Percentiles rank a stretch among this genome's conserved stretches.
Evolutionary conservation across 2,329 filamentous ascomycete genomes (phyloP).

Genomic region (Sclerotinia trifoliorum): DNA sequence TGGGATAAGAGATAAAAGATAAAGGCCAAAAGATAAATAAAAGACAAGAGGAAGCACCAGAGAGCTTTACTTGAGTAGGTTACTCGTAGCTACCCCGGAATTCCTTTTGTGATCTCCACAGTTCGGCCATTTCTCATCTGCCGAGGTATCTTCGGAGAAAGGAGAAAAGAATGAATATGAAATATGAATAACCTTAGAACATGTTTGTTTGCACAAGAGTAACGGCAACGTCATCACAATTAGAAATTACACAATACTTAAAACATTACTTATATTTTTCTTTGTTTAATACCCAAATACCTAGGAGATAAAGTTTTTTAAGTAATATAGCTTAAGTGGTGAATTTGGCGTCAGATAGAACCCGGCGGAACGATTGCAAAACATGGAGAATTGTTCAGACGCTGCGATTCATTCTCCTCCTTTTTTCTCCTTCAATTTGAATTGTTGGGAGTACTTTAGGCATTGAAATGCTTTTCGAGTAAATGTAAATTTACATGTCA

Average conservation of each 20-base stretch:
- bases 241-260: too few relatives aligned
- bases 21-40: neutral
- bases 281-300: too few relatives aligned
- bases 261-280: too few relatives aligned
- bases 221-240: too few relatives aligned
- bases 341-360: neutral
- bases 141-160: slow-evolving; percentile 20
- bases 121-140: slow-evolving; percentile 10
- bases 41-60: neutral
- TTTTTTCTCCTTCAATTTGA: neutral
- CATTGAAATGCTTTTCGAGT: neutral
- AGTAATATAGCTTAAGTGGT: too few relatives aligned
- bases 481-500: neutral
- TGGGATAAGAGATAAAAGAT: neutral
- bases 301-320: neutral
- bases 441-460: neutral
- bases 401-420: neutral
- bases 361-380: neutral
- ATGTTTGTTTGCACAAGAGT: too few relatives aligned
- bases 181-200: neutral
- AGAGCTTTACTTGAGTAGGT: neutral
- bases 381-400: neutral
- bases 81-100: slow-evolving; percentile 18
- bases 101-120: slow-evolving; percentile 18
- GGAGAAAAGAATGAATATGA: neutral